phyloP scores from a whole-genome alignment of 768 basidiomycete species.

The Harrya chromipes region DNA sequence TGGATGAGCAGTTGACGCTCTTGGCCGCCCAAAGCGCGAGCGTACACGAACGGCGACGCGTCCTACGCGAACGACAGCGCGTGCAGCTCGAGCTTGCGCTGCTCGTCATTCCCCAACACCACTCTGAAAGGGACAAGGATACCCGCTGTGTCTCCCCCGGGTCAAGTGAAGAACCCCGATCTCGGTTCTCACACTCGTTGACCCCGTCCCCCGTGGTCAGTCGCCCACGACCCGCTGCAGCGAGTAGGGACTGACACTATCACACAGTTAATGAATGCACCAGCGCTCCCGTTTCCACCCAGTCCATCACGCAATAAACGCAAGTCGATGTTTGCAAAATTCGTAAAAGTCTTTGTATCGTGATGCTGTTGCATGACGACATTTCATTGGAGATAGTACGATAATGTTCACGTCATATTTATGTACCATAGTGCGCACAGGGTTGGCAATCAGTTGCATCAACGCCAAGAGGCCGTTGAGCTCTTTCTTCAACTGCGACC shows the following conservation, averaged over 20 bases:
- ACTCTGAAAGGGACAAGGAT: neutral
- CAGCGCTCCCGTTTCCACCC: neutral
- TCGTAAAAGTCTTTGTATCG: constrained; percentile 8
- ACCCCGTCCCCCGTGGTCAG: constrained; percentile 18
- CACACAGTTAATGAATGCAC: constrained; percentile 3
- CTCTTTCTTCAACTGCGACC: constrained; percentile 1
- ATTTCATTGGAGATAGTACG: neutral
- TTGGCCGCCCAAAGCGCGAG: constrained; percentile 17
- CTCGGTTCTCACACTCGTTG: constrained; percentile 20
- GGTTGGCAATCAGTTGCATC: neutral
- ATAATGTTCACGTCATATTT: neutral
- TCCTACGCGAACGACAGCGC: constrained; percentile 11
- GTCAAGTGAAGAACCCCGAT: constrained; percentile 19
- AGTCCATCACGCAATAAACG: neutral
- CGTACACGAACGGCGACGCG: constrained; percentile 18
- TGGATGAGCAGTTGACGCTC: constrained; percentile 12
- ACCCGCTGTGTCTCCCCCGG: neutral
- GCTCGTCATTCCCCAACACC: constrained; percentile 7
- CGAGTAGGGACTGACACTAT: neutral
- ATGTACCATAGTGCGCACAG: neutral
- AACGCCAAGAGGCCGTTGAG: neutral
- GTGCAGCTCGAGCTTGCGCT: neutral
- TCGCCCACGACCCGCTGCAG: neutral
- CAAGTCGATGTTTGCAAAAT: constrained; percentile 16
- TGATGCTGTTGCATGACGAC: neutral